phyloP scores from a whole-genome alignment of 768 basidiomycete species.

The Coprinopsis marcescibilis region DNA sequence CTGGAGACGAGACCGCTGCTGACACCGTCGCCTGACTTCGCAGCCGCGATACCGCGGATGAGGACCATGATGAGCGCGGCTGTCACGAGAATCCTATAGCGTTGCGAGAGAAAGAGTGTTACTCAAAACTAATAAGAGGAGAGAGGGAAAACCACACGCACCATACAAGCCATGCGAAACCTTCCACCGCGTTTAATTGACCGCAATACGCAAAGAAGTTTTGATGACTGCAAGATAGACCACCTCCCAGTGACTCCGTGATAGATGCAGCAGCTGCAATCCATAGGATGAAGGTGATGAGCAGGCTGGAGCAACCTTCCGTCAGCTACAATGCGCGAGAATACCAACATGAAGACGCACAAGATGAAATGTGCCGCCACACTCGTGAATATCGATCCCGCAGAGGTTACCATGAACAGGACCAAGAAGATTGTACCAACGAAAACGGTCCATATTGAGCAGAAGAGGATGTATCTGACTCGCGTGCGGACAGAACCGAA shows the following conservation, averaged over 20 bases:
- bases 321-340: not conserved
- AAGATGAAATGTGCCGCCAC: conserved; percentile 58
- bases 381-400: conserved; percentile 49
- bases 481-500: conserved; percentile 49
- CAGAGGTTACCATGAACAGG: conserved; percentile 47
- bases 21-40: conserved; percentile 63
- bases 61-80: conserved; percentile 41
- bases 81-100: conserved; percentile 56
- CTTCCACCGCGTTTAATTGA: conserved; percentile 71
- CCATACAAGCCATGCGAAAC: conserved; percentile 74
- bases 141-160: conserved; percentile 25
- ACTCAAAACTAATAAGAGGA: not conserved
- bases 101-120: conserved; percentile 5
- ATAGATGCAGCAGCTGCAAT: conserved; percentile 66
- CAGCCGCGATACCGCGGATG: conserved; percentile 51
- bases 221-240: conserved; percentile 57
- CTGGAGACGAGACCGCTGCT: conserved; percentile 31
- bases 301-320: conserved; percentile 35
- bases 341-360: conserved; percentile 34
- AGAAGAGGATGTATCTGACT: conserved; percentile 62
- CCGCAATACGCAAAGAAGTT: conserved; percentile 56
- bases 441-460: conserved; percentile 66
- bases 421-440: conserved; percentile 45
- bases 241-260: conserved; percentile 61
- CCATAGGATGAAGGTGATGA: conserved; percentile 77